Evolutionary conservation across 2,329 filamentous ascomycete genomes (phyloP).

Genomic region (Xylariomycetidae sp.): DNA sequence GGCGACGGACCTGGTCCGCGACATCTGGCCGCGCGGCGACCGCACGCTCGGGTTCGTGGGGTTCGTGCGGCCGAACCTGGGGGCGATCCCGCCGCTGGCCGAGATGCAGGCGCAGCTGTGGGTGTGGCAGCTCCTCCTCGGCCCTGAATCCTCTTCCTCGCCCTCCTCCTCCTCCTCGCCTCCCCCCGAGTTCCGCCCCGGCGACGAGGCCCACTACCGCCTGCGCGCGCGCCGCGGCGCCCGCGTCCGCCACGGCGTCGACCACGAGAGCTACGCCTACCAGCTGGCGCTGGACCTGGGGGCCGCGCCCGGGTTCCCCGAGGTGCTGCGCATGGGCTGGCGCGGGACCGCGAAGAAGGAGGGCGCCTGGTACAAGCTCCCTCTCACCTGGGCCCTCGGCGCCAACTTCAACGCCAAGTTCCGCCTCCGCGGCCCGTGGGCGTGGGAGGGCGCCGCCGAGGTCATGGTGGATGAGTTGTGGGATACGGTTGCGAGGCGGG

Average conservation of each 20-base stretch:
- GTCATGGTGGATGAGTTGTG: conserved; percentile 39
- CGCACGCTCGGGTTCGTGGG: conserved; percentile 39
- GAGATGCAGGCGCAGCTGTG: conserved; percentile 44
- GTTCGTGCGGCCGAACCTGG: conserved; percentile 37
- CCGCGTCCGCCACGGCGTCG: conserved; percentile 30
- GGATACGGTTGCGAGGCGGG: conserved; percentile 17
- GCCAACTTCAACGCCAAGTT: conserved; percentile 46
- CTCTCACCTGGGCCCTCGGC: conserved; percentile 41
- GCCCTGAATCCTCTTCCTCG: conserved; percentile 3
- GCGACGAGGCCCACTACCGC: conserved; percentile 34
- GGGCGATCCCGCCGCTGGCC: conserved; percentile 41
- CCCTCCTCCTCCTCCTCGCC: neutral
- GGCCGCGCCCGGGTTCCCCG: conserved; percentile 35
- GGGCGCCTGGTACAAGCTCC: conserved; percentile 26
- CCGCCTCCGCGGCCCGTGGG: conserved; percentile 39
- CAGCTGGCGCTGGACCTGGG: conserved; percentile 43
- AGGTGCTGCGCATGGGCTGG: conserved; percentile 28
- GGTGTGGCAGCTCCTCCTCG: conserved; percentile 33
- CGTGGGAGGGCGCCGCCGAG: conserved; percentile 27
- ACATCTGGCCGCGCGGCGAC: conserved; percentile 40
- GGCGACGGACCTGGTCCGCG: conserved; percentile 36
- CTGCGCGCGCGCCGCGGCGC: conserved; percentile 31
- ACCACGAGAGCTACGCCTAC: conserved; percentile 44
- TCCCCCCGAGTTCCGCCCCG: conserved; percentile 2
- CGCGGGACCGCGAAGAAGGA: neutral